Percentiles rank a stretch among this genome's conserved stretches.
phyloP scores from a whole-genome alignment of 495 filamentous ascomycete genomes.

The Hypoxylon rickii region DNA sequence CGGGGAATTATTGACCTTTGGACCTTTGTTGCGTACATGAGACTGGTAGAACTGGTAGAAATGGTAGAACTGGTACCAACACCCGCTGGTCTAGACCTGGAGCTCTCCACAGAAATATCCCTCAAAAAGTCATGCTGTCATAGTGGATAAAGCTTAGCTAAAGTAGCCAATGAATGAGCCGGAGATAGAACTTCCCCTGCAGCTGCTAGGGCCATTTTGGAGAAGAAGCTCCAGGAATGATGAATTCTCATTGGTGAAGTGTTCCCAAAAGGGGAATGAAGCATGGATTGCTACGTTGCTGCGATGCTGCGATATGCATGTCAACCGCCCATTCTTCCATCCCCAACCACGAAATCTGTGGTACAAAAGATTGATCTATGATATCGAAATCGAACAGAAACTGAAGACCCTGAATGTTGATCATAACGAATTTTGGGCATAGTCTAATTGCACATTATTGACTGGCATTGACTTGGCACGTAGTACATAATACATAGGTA shows the following conservation, averaged over 20 bases:
- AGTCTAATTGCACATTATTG: too few relatives aligned
- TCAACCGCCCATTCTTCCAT: slow-evolving; percentile 14
- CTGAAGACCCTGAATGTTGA: slow-evolving; percentile 8
- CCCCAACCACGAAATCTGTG: slow-evolving; percentile 13
- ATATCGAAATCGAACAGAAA: slow-evolving; percentile 2
- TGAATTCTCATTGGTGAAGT: slow-evolving; percentile 16
- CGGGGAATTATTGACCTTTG: too few relatives aligned
- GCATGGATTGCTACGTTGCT: too few relatives aligned
- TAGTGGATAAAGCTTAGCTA: slow-evolving; percentile 4
- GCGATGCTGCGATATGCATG: too few relatives aligned
- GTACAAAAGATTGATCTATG: neutral
- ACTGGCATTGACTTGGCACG: too few relatives aligned
- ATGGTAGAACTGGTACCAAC: too few relatives aligned
- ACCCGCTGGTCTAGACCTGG: slow-evolving; percentile 11
- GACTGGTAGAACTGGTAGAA: too few relatives aligned
- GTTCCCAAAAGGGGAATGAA: slow-evolving; percentile 29
- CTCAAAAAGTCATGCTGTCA: slow-evolving; percentile 34
- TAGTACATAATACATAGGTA: too few relatives aligned
- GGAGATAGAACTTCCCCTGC: slow-evolving; percentile 17
- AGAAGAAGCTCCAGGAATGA: slow-evolving; percentile 5
- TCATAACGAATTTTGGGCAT: slow-evolving; percentile 20
- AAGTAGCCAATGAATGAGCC: slow-evolving; percentile 3
- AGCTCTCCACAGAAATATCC: slow-evolving; percentile 20
- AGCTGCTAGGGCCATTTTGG: slow-evolving; percentile 9
- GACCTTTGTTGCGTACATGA: too few relatives aligned